Conservation (phyloP, 768 basidiomycete species). For the Leucosporidium creatinivorum region DNA sequence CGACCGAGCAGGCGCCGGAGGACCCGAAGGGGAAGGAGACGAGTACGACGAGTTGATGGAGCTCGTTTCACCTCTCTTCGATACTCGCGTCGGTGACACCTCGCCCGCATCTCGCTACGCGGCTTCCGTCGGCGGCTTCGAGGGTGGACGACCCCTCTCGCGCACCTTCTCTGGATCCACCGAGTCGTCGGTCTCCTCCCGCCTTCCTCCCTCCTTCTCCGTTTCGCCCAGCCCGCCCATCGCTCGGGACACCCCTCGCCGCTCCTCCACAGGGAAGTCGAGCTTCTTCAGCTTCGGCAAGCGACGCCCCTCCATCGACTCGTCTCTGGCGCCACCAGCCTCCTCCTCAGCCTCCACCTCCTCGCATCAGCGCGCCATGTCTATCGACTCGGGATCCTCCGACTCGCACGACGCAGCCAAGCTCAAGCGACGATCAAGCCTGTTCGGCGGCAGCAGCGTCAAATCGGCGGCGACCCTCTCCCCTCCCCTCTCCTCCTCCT, state of each 20-base stretch:
- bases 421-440: neutral
- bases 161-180: neutral
- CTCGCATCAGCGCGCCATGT: neutral
- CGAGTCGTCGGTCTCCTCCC: neutral
- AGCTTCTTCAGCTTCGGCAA: constrained; percentile 1
- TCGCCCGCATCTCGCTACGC: no score
- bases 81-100: no score
- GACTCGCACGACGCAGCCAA: neutral
- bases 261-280: neutral
- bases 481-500: neutral
- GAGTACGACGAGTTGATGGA: neutral
- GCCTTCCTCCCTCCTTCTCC: neutral
- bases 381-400: neutral
- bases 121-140: no score
- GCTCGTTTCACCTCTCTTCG: neutral
- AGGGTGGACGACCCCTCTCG: neutral
- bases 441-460: neutral
- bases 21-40: neutral
- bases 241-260: neutral
- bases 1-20: no score
- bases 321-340: neutral
- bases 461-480: neutral
- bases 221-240: neutral
- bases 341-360: no score
- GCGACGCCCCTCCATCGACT: neutral